Percentiles rank a stretch among this genome's conserved stretches.
Conservation (phyloP, 345 rosid genomes). For the Reutealis trisperma region DNA sequence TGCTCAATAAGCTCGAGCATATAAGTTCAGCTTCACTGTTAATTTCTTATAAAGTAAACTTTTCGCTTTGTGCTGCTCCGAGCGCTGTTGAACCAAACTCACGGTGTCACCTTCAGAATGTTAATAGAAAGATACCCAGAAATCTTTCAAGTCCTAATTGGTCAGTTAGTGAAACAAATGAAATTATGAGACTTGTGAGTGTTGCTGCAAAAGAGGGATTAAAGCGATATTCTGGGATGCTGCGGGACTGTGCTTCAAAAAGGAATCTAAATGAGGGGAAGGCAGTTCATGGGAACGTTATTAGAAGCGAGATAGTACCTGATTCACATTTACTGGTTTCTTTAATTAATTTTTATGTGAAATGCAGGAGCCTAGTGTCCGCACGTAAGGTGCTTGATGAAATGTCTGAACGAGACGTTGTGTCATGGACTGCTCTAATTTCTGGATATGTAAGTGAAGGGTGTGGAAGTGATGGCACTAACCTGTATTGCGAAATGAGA, state of each 20-base stretch:
- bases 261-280: conserved; percentile 33
- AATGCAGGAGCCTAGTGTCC: conserved; percentile 30
- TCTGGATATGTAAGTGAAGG: conserved; percentile 37
- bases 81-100: conserved; percentile 3
- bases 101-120: background rate
- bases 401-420: conserved; percentile 48
- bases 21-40: background rate
- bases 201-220: conserved; percentile 15
- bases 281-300: conserved; percentile 31
- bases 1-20: background rate
- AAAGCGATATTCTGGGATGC: conserved; percentile 34
- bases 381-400: conserved; percentile 39
- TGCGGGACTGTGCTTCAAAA: conserved; percentile 41
- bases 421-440: conserved; percentile 48
- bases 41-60: background rate
- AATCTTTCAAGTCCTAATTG: background rate
- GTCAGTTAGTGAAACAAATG: conserved; percentile 1
- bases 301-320: conserved; percentile 24
- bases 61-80: conserved; percentile 13
- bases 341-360: conserved; percentile 36
- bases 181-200: background rate
- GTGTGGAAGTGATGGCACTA: conserved; percentile 25
- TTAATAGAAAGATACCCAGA: background rate
- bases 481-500: conserved; percentile 33
- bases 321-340: conserved; percentile 49